These are phyloP conservation scores for Suillus sp. DNA, from an alignment of 768 basidiomycete genomes.

Conservation along the genomic window DNA sequence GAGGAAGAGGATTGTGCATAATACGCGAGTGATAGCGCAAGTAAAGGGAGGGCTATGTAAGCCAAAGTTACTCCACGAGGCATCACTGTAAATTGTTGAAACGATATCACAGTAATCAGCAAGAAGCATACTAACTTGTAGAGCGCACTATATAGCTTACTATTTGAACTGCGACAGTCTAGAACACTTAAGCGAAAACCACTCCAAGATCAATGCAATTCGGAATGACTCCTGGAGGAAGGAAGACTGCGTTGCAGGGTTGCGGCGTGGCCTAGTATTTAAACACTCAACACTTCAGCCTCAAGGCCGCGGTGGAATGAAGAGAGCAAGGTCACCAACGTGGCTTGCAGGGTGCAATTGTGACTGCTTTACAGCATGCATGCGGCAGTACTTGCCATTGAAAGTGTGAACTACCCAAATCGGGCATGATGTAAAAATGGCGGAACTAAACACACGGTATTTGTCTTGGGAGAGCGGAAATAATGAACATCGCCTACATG, in stretches of 20 bases:
- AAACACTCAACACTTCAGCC: background rate
- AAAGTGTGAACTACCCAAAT: background rate
- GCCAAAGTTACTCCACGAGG: slow-evolving; percentile 24
- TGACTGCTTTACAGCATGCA: background rate
- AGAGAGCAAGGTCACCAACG: slow-evolving; percentile 6
- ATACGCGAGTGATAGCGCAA: slow-evolving; percentile 34
- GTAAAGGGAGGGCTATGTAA: slow-evolving; percentile 26
- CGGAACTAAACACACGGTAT: background rate
- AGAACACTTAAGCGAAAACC: background rate
- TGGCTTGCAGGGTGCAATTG: background rate
- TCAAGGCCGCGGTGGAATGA: background rate
- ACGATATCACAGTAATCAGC: background rate
- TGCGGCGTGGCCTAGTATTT: background rate
- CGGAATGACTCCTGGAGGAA: background rate
- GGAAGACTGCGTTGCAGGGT: background rate
- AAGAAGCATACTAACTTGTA: background rate
- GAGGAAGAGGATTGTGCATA: slow-evolving; percentile 33
- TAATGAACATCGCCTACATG: background rate
- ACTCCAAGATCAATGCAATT: background rate
- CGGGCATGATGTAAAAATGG: background rate
- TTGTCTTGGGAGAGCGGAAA: background rate
- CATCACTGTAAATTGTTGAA: slow-evolving; percentile 18
- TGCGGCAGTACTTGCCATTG: too few relatives aligned
- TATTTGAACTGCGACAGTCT: background rate
- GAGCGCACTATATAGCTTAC: background rate